Evolutionary conservation across 169 alveolate species (phyloP).

Genomic region (Eimeria falciformis): DNA sequence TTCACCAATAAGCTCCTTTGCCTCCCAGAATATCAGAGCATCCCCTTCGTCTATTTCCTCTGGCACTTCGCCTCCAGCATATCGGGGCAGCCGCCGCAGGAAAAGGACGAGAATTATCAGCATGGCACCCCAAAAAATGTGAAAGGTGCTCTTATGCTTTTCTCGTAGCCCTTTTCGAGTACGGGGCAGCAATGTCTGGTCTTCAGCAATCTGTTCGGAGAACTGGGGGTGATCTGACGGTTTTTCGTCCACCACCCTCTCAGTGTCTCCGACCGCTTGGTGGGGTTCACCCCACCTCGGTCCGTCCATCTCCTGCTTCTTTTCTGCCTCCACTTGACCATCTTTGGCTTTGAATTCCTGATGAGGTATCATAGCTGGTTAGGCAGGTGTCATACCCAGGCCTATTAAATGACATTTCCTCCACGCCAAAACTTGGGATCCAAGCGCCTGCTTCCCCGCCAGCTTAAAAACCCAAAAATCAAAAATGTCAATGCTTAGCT

Average conservation of each 20-base stretch:
- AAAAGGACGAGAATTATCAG: not conserved
- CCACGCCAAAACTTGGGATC: no score
- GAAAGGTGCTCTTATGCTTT: constrained; percentile 32
- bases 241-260: no score
- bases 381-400: no score
- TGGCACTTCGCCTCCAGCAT: constrained; percentile 10
- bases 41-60: not conserved
- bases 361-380: no score
- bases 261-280: not conserved
- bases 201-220: constrained; percentile 19
- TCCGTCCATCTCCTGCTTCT: not conserved
- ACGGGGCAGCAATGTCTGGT: constrained; percentile 17
- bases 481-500: no score
- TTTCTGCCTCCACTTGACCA: not conserved
- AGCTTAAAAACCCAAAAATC: no score
- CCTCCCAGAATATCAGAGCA: constrained; percentile 41
- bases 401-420: no score
- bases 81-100: constrained; percentile 61
- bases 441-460: no score
- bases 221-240: no score
- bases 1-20: constrained; percentile 5
- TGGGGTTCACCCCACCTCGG: not conserved
- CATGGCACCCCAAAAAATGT: constrained; percentile 17
- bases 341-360: no score
- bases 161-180: not conserved